Percentiles rank a stretch among this genome's conserved stretches.
These are phyloP conservation scores for Diplosphaera chodatii DNA, from an alignment of 139 green algal genomes.

Conservation along the genomic window DNA sequence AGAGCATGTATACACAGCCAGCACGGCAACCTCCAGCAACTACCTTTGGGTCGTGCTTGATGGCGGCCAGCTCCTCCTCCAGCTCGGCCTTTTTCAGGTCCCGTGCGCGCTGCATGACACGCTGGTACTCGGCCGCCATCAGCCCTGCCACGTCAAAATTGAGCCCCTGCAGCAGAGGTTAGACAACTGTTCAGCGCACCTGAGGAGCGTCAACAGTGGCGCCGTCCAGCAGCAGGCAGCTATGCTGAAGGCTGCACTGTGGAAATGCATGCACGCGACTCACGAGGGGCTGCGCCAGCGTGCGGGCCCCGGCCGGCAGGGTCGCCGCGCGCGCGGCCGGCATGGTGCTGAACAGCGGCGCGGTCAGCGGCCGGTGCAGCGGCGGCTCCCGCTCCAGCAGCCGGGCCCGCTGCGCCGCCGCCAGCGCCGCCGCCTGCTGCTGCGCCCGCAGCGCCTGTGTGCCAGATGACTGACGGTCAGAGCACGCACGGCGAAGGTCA, in stretches of 20 bases:
- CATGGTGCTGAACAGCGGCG: not conserved
- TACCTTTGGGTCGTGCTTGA: not conserved
- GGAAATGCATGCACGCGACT: no score
- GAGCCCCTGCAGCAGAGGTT: not conserved
- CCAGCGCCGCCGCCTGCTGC: not conserved
- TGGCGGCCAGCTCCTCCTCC: not conserved
- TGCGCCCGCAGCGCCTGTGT: not conserved
- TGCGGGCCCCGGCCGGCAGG: no score
- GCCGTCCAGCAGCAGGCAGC: no score
- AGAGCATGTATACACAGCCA: no score
- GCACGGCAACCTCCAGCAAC: no score
- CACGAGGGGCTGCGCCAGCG: not conserved
- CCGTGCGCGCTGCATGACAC: not conserved
- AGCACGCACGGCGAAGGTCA: no score
- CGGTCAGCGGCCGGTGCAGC: not conserved
- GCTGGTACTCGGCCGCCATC: not conserved
- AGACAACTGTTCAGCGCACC: no score
- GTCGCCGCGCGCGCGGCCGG: no score
- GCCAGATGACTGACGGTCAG: no score
- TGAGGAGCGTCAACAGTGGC: no score
- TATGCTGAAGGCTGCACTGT: no score
- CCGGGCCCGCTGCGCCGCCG: not conserved
- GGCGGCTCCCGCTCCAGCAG: not conserved
- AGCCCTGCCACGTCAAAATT: slow-evolving; percentile 1
- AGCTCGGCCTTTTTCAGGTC: not conserved